phyloP scores from a whole-genome alignment of 352 stramenopile species.

The Globisporangium carolinianum region DNA sequence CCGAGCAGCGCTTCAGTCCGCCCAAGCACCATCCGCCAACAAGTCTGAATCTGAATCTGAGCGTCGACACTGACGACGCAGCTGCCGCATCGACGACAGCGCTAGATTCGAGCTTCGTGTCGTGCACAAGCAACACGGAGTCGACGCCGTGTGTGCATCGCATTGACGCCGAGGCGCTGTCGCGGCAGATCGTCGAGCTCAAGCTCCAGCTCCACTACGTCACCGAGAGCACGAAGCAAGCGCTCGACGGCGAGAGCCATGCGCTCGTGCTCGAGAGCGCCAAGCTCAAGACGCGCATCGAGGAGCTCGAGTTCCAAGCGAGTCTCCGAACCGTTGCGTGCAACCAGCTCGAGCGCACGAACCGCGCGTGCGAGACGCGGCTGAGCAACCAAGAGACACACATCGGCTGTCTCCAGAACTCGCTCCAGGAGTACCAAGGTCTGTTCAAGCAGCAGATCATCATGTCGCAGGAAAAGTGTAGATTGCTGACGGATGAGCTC shows the following conservation, averaged over 20 bases:
- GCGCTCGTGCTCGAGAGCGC: conserved; percentile 60
- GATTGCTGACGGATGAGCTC: conserved; percentile 67
- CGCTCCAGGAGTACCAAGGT: conserved; percentile 69
- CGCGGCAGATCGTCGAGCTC: conserved; percentile 65
- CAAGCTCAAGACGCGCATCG: conserved; percentile 59
- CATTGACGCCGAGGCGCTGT: conserved; percentile 48
- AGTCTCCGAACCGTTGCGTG: conserved; percentile 53
- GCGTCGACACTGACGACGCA: not conserved
- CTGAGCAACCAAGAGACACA: conserved; percentile 71
- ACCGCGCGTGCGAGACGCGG: conserved; percentile 54
- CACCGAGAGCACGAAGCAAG: conserved; percentile 49
- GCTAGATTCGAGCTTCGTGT: not conserved
- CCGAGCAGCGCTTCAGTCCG: not conserved
- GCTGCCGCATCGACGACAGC: not conserved
- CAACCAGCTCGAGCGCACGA: conserved; percentile 66
- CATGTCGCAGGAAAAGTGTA: conserved; percentile 75
- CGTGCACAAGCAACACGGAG: conserved; percentile 9
- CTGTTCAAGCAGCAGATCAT: conserved; percentile 81
- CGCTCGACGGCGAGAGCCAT: conserved; percentile 54
- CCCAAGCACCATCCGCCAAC: not conserved
- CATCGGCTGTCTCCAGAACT: conserved; percentile 67
- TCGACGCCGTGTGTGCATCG: conserved; percentile 39
- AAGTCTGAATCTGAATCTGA: too few species aligned
- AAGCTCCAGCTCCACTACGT: conserved; percentile 75
- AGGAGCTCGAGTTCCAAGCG: conserved; percentile 63